Evolutionary conservation across 345 rosid species (phyloP), one percentile per base, ranked within the genome.

Genomic region (Jatropha curcas): DNA sequence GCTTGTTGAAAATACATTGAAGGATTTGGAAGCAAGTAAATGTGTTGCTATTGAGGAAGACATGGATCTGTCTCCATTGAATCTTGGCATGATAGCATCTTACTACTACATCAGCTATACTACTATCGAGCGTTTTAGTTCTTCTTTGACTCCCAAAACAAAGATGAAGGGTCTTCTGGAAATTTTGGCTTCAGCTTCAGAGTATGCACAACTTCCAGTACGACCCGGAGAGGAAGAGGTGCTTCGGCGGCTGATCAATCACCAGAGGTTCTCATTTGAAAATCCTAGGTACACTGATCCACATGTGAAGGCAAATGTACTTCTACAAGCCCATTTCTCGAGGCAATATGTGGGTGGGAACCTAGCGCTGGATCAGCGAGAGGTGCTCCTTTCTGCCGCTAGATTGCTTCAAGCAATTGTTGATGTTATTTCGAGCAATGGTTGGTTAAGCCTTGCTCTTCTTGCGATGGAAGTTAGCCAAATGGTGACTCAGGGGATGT

Each of bases 141-240:
- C 91, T 68, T 86, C 88, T 4, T 65, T 92, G 92, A 86, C 92
- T 48, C 78, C 97, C 19, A 92, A 88, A 82, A 90, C 95, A 30
- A 90, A 86, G 90, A 92, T 88, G 98, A 90, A 90, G 88, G 98
- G 97, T 70, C 95, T 95, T 71, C 82, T 92, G 67, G 96, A 92
- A 81, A 85, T 92, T 74, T 78, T 95, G 77, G 86, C 97, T 66
- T 85, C 98, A 20, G 97, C 99, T 69, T 87, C 97, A 17, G 98
- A 95, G 85, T 95, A 89, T 82, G 89, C 87, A 25, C 85, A 72
- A 72, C 85, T 95, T 59, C 98, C 97, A 19, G 74, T 86, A 64
- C 79, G 96, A 71, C 96, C 96, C 24, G 97, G 98, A 53, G 98
- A 95, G 80, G 98, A 95, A 72, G 97, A 95, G 59, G 81, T 74